These are phyloP conservation scores for Cladochytrium replicatum DNA, from an alignment of 192 early-diverging fungal species.

Conservation along the genomic window DNA sequence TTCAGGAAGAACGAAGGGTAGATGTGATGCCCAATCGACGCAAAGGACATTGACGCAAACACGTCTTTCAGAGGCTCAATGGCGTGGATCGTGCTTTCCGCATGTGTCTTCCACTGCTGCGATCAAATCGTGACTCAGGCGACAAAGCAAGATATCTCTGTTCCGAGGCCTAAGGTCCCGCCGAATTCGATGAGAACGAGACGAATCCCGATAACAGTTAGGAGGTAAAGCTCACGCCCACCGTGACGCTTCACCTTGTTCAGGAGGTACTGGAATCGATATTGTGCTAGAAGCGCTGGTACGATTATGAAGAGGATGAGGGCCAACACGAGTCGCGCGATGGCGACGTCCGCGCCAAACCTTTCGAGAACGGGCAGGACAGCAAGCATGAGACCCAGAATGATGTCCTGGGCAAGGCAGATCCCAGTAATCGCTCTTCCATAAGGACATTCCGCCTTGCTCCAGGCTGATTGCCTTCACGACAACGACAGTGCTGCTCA, in stretches of 20 bases:
- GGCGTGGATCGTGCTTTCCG: constrained; percentile 21
- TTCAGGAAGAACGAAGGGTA: constrained; percentile 43
- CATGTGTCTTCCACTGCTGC: constrained; percentile 24
- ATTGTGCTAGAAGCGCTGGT: too few relatives aligned
- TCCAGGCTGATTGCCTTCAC: constrained; percentile 25
- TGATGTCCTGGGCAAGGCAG: constrained; percentile 39
- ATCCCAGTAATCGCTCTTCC: constrained; percentile 50
- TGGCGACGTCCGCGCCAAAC: constrained; percentile 24
- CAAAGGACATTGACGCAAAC: constrained; percentile 49
- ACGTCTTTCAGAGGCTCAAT: constrained; percentile 41
- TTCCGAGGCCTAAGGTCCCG: constrained; percentile 30
- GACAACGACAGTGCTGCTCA: constrained; percentile 43
- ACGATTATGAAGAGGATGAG: constrained; percentile 17
- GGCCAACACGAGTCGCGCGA: constrained; percentile 28
- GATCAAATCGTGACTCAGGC: constrained; percentile 40
- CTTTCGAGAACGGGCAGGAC: constrained; percentile 13
- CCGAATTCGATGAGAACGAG: constrained; percentile 32
- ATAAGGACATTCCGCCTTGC: constrained; percentile 39
- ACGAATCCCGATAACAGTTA: constrained; percentile 37
- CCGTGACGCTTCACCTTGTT: neutral
- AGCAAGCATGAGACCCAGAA: constrained; percentile 30
- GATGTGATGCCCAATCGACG: constrained; percentile 47
- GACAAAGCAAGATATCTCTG: constrained; percentile 49
- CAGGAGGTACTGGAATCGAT: constrained; percentile 6
- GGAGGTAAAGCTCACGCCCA: constrained; percentile 32